Evolutionary conservation across 1,284 basidiomycete species (phyloP), one percentile per base, ranked within the genome.

Genomic region (Garcileccinum viscosum): DNA sequence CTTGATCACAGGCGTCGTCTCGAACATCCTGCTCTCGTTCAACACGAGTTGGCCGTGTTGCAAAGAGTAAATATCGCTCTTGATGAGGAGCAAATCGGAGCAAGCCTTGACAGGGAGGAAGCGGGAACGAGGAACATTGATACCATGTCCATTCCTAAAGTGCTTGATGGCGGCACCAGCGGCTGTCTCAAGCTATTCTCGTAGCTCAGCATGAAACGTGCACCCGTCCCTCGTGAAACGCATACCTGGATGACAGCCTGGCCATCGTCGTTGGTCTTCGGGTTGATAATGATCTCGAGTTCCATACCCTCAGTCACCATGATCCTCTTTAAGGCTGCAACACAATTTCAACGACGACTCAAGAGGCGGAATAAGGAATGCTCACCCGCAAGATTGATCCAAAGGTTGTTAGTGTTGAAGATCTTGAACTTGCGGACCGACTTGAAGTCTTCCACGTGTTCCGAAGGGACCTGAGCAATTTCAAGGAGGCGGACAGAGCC

Each of bases 391-490:
- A 99, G 87, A 86, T 99, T 95, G 83, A 98, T 90, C 97, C 97
- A 98, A 77, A 97, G 85, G 86, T 98, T 99, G 90, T 99, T 99
- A 70, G 96, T 97, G 88, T 96, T 97, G 89, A 97, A 96, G 80
- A 94, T 94, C 89, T 96, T 96, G 90, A 97, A 96, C 83, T 96
- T 96, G 75, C 93, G 91, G 65, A 95, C 87, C 17, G 94, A 95
- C 85, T 98, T 98, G 90, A 99, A 99, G 84, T 99, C 97, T 82
- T 99, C 97, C 65, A 97, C 90, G 81, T 99, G 98, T 82, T 99
- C 98, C 63, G 93, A 94, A 56, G 98, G 96, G 32, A 99, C 98
- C 83, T 99, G 98, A 27, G 98, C 98, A 71, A 99, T 97, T 86
- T 99, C 98, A 72, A 99, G 93, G 60, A 99, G 87, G 74, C 97